Evolutionary conservation across 2,329 filamentous ascomycete species (phyloP), one percentile per base, ranked within the genome.

Genomic region (Claviceps sp.): DNA sequence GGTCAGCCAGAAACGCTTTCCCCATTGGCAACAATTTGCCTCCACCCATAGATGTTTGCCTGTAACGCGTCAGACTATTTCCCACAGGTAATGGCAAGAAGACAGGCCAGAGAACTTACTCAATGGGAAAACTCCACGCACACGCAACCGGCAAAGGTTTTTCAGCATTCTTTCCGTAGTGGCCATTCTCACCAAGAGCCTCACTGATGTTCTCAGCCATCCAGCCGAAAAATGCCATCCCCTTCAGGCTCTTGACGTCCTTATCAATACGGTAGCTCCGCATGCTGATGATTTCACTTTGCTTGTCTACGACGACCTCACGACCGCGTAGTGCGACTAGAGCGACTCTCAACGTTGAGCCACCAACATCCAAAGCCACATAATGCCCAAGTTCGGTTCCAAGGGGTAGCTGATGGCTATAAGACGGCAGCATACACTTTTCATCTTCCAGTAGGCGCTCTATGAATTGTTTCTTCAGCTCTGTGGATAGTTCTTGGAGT

Each of bases 91-190:
- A 46, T n/a, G 18, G 9, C 9, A 38, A 48, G 36, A 5, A 34
- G 48, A 46, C 24, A 41, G 20, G 20, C 43, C 6, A 36, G n/a
- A 47, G 30, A 34, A 71, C 78, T 62, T 70, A 84, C 81, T 85
- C 78, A 45, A 85, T 79, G 26, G 82, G 82, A 58, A 86, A 86
- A 54, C 81, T 85, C 81, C 82, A 85, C 5, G 82, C 78, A 55
- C 85, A 63, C 1, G 81, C 81, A 67, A 84, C 71, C 8, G 74
- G 75, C 49, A 85, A 66, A 30, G 75, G 72, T 2, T 68, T 64
- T 24, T 70, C 67, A 5, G 64, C 61, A 44, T 58, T 62, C 53
- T 67, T 63, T 22, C 62, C 65, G 3, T 65, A 62, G 45, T 69
- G 66, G 22, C 69, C 60, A 18, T 72, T 73, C 44, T 68, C 67